phyloP scores from a whole-genome alignment of 179 eudicot species.

The Heliamphora pulchella region DNA sequence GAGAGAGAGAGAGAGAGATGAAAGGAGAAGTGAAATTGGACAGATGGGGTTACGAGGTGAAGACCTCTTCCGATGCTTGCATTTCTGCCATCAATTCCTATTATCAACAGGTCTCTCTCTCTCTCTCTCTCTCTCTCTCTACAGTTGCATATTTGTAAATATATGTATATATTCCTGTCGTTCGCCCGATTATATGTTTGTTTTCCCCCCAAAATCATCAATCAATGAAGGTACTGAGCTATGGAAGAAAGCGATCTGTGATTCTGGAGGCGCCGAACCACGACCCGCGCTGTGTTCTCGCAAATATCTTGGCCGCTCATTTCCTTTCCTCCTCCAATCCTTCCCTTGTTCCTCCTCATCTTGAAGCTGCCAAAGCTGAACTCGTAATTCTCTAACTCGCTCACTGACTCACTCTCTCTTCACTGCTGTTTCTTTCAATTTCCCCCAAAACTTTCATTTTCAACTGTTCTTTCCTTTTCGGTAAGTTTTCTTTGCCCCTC shows the following conservation, averaged over 20 bases:
- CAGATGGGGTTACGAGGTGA: slow-evolving; percentile 72
- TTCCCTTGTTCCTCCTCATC: slow-evolving; percentile 36
- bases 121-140: background rate
- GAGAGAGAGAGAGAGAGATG: slow-evolving; percentile 14
- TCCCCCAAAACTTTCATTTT: background rate
- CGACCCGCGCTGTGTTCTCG: slow-evolving; percentile 69
- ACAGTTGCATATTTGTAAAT: background rate
- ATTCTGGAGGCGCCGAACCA: slow-evolving; percentile 59
- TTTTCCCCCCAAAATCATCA: background rate
- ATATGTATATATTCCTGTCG: background rate
- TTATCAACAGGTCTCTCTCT: slow-evolving; percentile 49
- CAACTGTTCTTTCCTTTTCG: no score
- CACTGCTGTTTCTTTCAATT: background rate
- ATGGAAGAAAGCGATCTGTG: slow-evolving; percentile 57
- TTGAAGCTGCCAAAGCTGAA: slow-evolving; percentile 49
- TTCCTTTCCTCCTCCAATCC: slow-evolving; percentile 30
- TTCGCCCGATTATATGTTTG: background rate
- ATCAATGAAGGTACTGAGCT: slow-evolving; percentile 42
- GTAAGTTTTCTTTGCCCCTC: no score
- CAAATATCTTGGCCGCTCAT: slow-evolving; percentile 65
- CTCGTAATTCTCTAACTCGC: slow-evolving; percentile 34
- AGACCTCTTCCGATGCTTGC: slow-evolving; percentile 60
- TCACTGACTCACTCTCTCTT: background rate
- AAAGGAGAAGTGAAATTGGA: slow-evolving; percentile 33
- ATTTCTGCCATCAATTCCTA: slow-evolving; percentile 65